Percentiles rank a stretch among this genome's conserved stretches.
These are phyloP conservation scores for Citrus hindsii DNA, from an alignment of 345 rosid genomes.

Conservation along the genomic window DNA sequence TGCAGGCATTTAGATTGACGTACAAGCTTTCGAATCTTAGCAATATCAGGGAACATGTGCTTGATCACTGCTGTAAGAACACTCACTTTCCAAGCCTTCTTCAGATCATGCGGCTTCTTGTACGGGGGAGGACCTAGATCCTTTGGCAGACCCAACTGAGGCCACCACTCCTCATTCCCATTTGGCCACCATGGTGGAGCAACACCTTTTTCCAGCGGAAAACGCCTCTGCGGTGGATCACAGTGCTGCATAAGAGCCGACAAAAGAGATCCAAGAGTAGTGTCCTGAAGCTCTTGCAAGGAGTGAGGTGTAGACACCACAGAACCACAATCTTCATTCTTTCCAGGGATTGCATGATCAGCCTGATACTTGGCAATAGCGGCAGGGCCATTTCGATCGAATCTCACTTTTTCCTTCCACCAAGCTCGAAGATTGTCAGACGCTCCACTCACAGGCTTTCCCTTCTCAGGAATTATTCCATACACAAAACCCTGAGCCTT, in stretches of 20 bases:
- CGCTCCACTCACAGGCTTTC: constrained; percentile 88
- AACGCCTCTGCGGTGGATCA: constrained; percentile 81
- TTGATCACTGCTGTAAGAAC: constrained; percentile 78
- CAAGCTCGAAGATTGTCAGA: constrained; percentile 84
- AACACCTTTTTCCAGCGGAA: constrained; percentile 79
- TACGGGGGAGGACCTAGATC: constrained; percentile 76
- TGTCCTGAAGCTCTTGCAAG: constrained; percentile 74
- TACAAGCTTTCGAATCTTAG: constrained; percentile 74
- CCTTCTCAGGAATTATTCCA: constrained; percentile 86
- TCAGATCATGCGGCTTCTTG: constrained; percentile 85
- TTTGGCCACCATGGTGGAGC: constrained; percentile 91
- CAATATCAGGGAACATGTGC: constrained; percentile 77
- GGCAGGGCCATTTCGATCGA: constrained; percentile 82
- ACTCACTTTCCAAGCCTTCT: constrained; percentile 83
- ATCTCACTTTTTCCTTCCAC: constrained; percentile 91
- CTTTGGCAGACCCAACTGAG: constrained; percentile 49
- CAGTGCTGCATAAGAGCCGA: constrained; percentile 88
- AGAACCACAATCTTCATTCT: constrained; percentile 28
- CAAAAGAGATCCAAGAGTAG: constrained; percentile 78
- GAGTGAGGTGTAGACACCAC: constrained; percentile 49
- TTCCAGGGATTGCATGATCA: constrained; percentile 45
- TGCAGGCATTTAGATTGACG: constrained; percentile 82
- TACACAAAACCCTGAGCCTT: constrained; percentile 86
- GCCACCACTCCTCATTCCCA: constrained; percentile 84
- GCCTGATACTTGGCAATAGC: constrained; percentile 64